These are phyloP conservation scores for Huntiella omanensis DNA, from an alignment of 2,329 filamentous ascomycete species.

Conservation along the genomic window DNA sequence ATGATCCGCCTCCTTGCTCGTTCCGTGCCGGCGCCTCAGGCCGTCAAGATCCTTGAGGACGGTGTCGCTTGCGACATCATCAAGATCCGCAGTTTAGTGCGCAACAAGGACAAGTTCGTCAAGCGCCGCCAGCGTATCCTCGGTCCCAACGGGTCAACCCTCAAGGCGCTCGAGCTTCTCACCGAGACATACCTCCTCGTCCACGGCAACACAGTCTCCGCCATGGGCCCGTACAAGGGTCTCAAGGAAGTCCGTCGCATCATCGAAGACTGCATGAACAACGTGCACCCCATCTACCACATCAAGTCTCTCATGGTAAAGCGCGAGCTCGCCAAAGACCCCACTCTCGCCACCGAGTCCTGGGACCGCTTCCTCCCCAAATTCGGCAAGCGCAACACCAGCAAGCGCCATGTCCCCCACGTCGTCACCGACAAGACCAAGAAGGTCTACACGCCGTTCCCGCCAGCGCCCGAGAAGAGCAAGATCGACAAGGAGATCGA, in stretches of 20 bases:
- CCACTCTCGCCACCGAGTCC: constrained; percentile 66
- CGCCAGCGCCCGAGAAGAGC: constrained; percentile 92
- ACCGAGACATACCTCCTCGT: constrained; percentile 87
- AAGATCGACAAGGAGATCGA: constrained; percentile 98
- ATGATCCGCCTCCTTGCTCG: constrained; percentile 82
- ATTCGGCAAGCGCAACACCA: constrained; percentile 86
- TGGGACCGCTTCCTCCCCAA: constrained; percentile 95
- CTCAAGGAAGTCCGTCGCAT: constrained; percentile 81
- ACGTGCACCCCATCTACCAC: constrained; percentile 85
- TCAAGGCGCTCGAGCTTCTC: constrained; percentile 84
- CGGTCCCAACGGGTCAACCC: constrained; percentile 74
- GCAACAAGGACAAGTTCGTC: constrained; percentile 88
- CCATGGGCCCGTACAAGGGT: constrained; percentile 83
- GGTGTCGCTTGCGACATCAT: constrained; percentile 85
- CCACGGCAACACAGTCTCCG: constrained; percentile 85
- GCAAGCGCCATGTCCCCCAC: constrained; percentile 62
- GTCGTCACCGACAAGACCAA: constrained; percentile 84
- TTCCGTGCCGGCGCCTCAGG: constrained; percentile 82
- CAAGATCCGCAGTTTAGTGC: constrained; percentile 78
- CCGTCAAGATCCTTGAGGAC: constrained; percentile 85
- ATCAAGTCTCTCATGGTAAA: constrained; percentile 74
- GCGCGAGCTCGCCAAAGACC: constrained; percentile 76
- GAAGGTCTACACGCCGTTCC: constrained; percentile 94
- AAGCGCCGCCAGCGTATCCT: constrained; percentile 87
- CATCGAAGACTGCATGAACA: constrained; percentile 90